These are phyloP conservation scores for Plantago rigida DNA, from an alignment of 305 asterid species.

Conservation along the genomic window DNA sequence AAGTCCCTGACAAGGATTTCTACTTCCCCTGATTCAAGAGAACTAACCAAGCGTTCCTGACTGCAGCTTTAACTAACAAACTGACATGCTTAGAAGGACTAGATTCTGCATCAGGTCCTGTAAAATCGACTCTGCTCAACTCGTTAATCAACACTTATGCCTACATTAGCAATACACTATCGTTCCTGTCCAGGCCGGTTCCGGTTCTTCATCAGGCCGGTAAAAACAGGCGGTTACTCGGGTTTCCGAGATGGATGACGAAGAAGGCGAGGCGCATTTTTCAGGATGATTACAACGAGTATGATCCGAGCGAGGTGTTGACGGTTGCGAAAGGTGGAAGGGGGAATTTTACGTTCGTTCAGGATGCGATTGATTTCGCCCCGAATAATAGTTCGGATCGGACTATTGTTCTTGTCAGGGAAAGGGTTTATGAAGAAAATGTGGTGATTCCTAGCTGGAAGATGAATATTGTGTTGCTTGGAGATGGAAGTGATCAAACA, in stretches of 20 bases:
- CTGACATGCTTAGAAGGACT: conserved; percentile 70
- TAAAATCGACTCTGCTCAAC: conserved; percentile 35
- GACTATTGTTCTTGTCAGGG: conserved; percentile 37
- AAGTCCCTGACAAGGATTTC: conserved; percentile 37
- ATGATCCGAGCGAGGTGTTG: conserved; percentile 33
- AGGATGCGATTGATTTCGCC: conserved; percentile 56
- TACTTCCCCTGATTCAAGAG: conserved; percentile 21
- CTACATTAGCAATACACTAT: conserved; percentile 56
- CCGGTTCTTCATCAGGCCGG: conserved; percentile 20
- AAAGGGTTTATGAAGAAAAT: conserved; percentile 62
- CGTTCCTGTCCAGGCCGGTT: conserved; percentile 33
- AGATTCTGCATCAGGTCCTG: conserved; percentile 44
- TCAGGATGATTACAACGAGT: conserved; percentile 38
- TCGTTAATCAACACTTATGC: conserved; percentile 35
- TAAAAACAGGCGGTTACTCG: conserved; percentile 43
- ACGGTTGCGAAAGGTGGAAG: conserved; percentile 71
- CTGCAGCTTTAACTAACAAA: conserved; percentile 71
- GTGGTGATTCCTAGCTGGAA: conserved; percentile 77
- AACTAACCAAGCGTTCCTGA: conserved; percentile 43
- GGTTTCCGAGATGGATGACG: conserved; percentile 54
- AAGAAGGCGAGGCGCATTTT: conserved; percentile 37
- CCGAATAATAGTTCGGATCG: conserved; percentile 57
- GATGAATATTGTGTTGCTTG: conserved; percentile 60
- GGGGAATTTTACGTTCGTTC: conserved; percentile 51
- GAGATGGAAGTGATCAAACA: conserved; percentile 68